Evolutionary conservation across 306 rosid genomes (phyloP).

Genomic region (Cicer bijugum): DNA sequence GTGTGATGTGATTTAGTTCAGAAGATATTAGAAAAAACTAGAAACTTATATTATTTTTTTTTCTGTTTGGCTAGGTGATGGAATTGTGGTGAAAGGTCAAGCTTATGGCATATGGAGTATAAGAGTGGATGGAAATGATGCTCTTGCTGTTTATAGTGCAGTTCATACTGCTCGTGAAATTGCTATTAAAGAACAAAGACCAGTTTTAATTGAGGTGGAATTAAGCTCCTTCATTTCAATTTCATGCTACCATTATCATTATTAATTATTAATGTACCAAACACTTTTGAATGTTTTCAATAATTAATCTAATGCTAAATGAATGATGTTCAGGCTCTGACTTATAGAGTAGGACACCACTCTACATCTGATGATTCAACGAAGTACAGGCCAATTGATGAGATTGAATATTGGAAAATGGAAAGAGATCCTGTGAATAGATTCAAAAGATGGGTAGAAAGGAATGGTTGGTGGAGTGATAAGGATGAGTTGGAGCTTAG

Average conservation of each 20-base stretch:
- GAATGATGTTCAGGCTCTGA: slow-evolving; percentile 58
- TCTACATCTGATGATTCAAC: slow-evolving; percentile 83
- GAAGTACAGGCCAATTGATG: slow-evolving; percentile 63
- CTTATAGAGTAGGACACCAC: slow-evolving; percentile 84
- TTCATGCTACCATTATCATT: slow-evolving; percentile 31
- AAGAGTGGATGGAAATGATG: slow-evolving; percentile 77
- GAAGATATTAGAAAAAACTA: background rate
- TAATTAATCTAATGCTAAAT: slow-evolving; percentile 1
- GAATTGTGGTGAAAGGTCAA: slow-evolving; percentile 70
- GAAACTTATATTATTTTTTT: slow-evolving; percentile 6
- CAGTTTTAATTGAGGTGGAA: slow-evolving; percentile 68
- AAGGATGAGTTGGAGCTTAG: slow-evolving; percentile 59
- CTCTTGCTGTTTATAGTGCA: slow-evolving; percentile 71
- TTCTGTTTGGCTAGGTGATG: slow-evolving; percentile 64
- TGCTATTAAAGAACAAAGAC: slow-evolving; percentile 62
- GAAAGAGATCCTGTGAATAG: slow-evolving; percentile 63
- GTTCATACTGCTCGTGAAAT: slow-evolving; percentile 64
- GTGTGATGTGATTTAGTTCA: slow-evolving; percentile 23
- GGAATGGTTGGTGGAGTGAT: slow-evolving; percentile 66
- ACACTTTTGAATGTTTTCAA: slow-evolving; percentile 9
- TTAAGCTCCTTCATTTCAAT: background rate
- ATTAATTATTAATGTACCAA: background rate
- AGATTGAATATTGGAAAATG: slow-evolving; percentile 70
- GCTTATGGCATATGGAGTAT: slow-evolving; percentile 74
- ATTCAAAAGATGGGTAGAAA: slow-evolving; percentile 64